Evolutionary conservation across 495 filamentous ascomycete genomes (phyloP).

Genomic region (Penicillium riverlandense): DNA sequence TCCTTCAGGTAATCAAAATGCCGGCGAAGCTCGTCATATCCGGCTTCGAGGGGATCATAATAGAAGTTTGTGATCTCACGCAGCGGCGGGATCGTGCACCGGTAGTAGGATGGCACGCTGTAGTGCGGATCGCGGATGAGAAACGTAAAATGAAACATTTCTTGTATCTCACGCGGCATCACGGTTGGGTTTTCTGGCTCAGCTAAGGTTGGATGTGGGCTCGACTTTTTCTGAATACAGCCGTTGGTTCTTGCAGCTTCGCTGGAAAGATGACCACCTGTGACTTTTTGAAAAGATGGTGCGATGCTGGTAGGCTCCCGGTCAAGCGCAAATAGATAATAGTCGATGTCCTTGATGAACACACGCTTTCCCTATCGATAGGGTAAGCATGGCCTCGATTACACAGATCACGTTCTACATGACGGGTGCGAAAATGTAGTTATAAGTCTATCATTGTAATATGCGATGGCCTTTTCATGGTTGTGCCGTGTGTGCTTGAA

Average conservation of each 20-base stretch:
- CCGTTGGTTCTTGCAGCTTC: constrained; percentile 28
- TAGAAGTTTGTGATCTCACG: constrained; percentile 75
- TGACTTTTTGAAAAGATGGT: constrained; percentile 59
- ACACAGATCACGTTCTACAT: neutral
- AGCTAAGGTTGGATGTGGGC: constrained; percentile 48
- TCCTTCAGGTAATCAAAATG: constrained; percentile 74
- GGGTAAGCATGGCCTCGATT: constrained; percentile 29
- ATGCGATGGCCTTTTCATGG: too few relatives aligned
- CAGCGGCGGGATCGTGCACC: constrained; percentile 87
- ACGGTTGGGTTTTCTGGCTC: constrained; percentile 75
- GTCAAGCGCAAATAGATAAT: constrained; percentile 78
- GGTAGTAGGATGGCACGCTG: constrained; percentile 87
- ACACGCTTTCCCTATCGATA: constrained; percentile 57
- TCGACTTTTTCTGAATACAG: constrained; percentile 26
- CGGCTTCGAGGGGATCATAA: constrained; percentile 81
- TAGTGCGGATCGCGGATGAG: constrained; percentile 86
- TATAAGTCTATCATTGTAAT: too few relatives aligned
- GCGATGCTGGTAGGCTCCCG: constrained; percentile 62
- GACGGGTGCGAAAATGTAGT: too few relatives aligned
- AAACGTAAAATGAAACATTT: constrained; percentile 85
- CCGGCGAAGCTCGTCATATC: constrained; percentile 78
- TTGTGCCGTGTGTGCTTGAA: too few relatives aligned
- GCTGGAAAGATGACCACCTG: constrained; percentile 49
- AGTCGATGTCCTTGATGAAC: constrained; percentile 96
- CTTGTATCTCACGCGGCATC: constrained; percentile 61